Conservation (phyloP, 179 eudicot genomes). For the Amaranthus tricolor region DNA sequence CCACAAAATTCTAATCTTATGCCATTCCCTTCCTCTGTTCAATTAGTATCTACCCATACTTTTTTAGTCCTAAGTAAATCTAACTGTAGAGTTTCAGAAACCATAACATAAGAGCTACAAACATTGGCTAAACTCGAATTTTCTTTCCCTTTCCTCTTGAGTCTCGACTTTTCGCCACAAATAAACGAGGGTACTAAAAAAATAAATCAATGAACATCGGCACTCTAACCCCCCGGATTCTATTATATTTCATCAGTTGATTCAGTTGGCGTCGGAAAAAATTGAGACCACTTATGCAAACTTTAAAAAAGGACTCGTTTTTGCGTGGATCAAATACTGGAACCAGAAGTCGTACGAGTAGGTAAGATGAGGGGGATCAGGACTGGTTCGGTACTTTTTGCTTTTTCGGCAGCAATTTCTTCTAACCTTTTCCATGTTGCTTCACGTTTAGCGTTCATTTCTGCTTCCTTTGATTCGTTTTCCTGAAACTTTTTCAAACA, state of each 20-base stretch:
- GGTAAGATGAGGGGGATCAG: constrained; percentile 36
- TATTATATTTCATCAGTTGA: constrained; percentile 16
- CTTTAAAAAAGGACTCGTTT: background rate
- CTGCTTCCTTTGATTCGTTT: constrained; percentile 57
- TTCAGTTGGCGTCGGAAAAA: constrained; percentile 15
- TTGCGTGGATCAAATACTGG: constrained; percentile 14
- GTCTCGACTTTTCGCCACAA: constrained; percentile 11
- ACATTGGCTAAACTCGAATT: background rate
- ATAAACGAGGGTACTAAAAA: constrained; percentile 9
- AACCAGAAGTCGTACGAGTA: constrained; percentile 26
- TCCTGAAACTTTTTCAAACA: constrained; percentile 58
- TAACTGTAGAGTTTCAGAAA: constrained; percentile 22
- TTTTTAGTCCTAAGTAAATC: constrained; percentile 25
- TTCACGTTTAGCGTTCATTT: constrained; percentile 47
- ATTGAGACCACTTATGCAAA: constrained; percentile 12
- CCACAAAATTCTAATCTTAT: constrained; percentile 25
- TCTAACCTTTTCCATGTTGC: constrained; percentile 57
- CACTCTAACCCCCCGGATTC: constrained; percentile 15
- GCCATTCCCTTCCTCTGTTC: constrained; percentile 23
- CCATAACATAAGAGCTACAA: constrained; percentile 26
- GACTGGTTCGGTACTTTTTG: constrained; percentile 44
- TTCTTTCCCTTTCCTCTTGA: background rate
- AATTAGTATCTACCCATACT: constrained; percentile 28
- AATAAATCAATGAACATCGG: constrained; percentile 21
- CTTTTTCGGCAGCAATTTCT: constrained; percentile 48